Evolutionary conservation across 495 filamentous ascomycete species (phyloP), one percentile per base, ranked within the genome.

Genomic region (Penicillium goetzii): DNA sequence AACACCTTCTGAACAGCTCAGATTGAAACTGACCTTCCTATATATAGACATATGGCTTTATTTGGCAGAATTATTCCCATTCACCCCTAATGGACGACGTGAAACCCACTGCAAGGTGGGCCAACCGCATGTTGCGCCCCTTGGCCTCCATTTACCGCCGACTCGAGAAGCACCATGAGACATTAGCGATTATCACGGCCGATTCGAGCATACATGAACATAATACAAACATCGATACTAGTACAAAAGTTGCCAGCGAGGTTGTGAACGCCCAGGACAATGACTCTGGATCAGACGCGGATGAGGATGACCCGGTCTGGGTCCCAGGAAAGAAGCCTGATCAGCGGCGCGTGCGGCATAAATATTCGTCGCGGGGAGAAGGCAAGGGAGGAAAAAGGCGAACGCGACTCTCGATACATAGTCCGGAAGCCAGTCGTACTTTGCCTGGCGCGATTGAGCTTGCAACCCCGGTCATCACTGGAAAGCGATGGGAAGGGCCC

Each of bases 61-160:
- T 2, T 8, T 28, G 21, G 59, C 61, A 64, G 49, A 8, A 14
- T 59, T 67, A 61, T 56, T 6, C 17, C 26, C 12, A 23, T 17
- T 26, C 40, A 17, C 5, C n/a, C 32, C 25, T 26, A 40, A 81
- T 82, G 80, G 77, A 78, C 43, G 78, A 82, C 56, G 61, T 79
- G 23, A 74, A 70, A 67, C 65, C 76, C 40, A 82, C 78, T 17
- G 78, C 80, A 51, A 76, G 72, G 74, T 82, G 80, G 80, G 80
- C 78, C 61, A 80, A 80, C 59, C 80, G 80, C 68, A 76, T 82
- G 66, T 68, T 82, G 59, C 80, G 80, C 67, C 80, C 80, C 34
- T 68, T 82, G 58, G 72, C 76, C 36, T 81, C 80, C 17, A 75
- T 81, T 59, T 76, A 80, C 60, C 78, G 73, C 47, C 76, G 80